A percentile compares a stretch with the other conserved stretches of the same genome.
Evolutionary conservation across 257 asterid species (phyloP).

Genomic region (Nicotiana sylvestris): DNA sequence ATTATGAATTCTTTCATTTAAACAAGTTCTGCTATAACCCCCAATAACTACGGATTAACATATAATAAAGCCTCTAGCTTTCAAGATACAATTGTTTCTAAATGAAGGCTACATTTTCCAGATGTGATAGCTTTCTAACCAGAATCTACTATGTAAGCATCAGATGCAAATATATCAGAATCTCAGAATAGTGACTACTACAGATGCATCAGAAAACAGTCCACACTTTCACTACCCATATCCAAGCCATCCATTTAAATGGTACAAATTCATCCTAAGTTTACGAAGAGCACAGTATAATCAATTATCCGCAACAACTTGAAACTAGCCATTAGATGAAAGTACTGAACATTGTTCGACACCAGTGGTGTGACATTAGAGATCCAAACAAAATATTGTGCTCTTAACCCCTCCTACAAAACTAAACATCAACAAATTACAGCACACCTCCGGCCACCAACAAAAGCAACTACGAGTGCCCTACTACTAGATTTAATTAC

Average conservation of each 20-base stretch:
- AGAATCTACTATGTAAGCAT: too few species aligned
- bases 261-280: not conserved
- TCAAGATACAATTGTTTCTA: not conserved
- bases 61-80: too few species aligned
- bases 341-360: slow-evolving; percentile 32
- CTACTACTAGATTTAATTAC: slow-evolving; percentile 21
- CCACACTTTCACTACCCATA: not conserved
- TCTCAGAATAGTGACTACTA: not conserved
- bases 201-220: not conserved
- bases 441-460: slow-evolving; percentile 15
- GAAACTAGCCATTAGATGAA: not conserved
- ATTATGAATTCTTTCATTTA: not conserved
- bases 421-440: slow-evolving; percentile 10
- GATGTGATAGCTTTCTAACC: not conserved
- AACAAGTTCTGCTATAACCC: not conserved
- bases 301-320: not conserved
- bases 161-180: not conserved
- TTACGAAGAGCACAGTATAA: not conserved
- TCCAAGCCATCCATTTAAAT: not conserved
- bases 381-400: not conserved
- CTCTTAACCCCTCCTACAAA: not conserved
- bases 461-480: slow-evolving; percentile 2
- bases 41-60: not conserved
- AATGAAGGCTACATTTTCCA: not conserved
- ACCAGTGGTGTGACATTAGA: slow-evolving; percentile 34